Evolutionary conservation across 2,329 filamentous ascomycete genomes (phyloP).

Genomic region (Xylariales sp.): DNA sequence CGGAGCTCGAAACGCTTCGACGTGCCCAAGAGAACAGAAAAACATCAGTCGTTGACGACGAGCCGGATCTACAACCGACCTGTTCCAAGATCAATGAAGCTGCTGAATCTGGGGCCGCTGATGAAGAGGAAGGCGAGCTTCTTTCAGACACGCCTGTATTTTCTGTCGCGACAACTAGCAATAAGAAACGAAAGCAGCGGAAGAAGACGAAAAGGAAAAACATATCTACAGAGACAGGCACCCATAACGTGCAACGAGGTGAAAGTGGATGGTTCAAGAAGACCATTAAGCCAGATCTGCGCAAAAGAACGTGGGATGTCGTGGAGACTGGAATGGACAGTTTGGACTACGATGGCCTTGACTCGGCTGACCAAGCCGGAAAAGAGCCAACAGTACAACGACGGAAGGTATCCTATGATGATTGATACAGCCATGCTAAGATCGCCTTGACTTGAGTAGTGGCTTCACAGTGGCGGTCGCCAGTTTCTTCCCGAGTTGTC

Average conservation of each 20-base stretch:
- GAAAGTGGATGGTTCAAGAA: slow-evolving; percentile 10
- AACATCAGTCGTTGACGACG: slow-evolving; percentile 9
- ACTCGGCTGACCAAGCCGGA: slow-evolving; percentile 13
- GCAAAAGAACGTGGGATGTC: slow-evolving; percentile 64
- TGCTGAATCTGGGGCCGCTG: slow-evolving; percentile 9
- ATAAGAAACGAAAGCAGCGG: slow-evolving; percentile 31
- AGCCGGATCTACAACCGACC: slow-evolving; percentile 14
- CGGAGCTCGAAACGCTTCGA: slow-evolving; percentile 72
- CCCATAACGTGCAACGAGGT: slow-evolving; percentile 1
- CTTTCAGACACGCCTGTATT: slow-evolving; percentile 21
- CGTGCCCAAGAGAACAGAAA: slow-evolving; percentile 38
- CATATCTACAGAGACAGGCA: not conserved
- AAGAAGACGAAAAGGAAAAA: slow-evolving; percentile 33
- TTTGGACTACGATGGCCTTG: slow-evolving; percentile 54
- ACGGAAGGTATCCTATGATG: slow-evolving; percentile 43
- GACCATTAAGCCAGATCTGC: slow-evolving; percentile 50
- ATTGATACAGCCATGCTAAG: slow-evolving; percentile 23
- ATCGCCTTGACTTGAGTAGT: not conserved
- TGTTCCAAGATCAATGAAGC: slow-evolving; percentile 19
- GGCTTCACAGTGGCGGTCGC: not conserved
- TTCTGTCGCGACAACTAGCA: slow-evolving; percentile 21
- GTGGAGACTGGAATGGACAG: slow-evolving; percentile 57
- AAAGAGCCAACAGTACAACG: slow-evolving; percentile 30
- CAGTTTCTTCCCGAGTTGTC: no score
- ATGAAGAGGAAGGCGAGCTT: slow-evolving; percentile 28